Evolutionary conservation across 306 rosid species (phyloP), one percentile per base, ranked within the genome.

Genomic region (Fragaria ananassa): DNA sequence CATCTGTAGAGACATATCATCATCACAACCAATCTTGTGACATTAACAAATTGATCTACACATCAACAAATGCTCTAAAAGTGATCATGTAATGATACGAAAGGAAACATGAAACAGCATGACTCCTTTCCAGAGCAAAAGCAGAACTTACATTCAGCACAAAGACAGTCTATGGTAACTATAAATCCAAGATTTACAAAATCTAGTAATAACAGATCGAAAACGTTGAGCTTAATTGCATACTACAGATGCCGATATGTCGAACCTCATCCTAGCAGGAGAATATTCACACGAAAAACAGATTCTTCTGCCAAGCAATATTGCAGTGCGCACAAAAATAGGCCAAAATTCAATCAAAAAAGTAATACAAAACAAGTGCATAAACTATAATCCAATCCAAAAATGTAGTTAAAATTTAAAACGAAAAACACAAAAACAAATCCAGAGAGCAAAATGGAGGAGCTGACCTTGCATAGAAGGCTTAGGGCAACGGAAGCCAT

Each of bases 401-500:
- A 47, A 74, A 14, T 45, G 39, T 1, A 25, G 19, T 41, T 3
- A 3, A 56, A 2, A 60, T 21, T 8, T 35, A 13, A 25, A 68
- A 15, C 0, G 4, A 19, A 3, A 51, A 18, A 50, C 17, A 2
- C 21, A 35, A 31, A 31, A 68, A 8, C 63, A 21, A 46, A 58
- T 42, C 12, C 68, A 29, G 0, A 56, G 74, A 27, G 19, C 14
- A n/a, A 69, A 54, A 19, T 74, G n/a, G 11, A 37, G 6, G 37
- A 35, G 37, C 42, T 73, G 61, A 95, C 98, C 99, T 85, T 31
- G 85, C 76, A 71, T 37, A n/a, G 46, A n/a, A 21, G 92, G 37
- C 29, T 63, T 77, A 0, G 78, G 72, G 65, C 99, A 96, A 65
- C 68, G 19, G 66, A 78, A 96, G 0, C 99, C 99, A 77, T 93